Conservation (phyloP, 108 stramenopile genomes). For the Nitzschia putrida region DNA sequence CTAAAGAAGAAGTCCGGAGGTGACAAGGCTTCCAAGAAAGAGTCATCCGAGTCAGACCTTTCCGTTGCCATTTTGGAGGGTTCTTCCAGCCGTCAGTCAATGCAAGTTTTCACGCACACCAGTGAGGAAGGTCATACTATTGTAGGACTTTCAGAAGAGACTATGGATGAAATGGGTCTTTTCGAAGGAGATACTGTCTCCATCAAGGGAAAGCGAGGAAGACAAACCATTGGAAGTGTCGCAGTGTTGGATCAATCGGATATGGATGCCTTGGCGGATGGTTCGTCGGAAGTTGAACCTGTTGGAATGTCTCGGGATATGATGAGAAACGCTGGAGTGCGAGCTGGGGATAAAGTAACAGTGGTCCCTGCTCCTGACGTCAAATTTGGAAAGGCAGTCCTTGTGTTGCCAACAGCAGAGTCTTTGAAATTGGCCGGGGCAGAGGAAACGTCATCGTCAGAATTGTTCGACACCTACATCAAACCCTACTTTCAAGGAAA, state of each 20-base stretch:
- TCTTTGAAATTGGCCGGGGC: conserved; percentile 63
- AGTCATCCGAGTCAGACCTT: conserved; percentile 41
- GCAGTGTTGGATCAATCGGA: conserved; percentile 68
- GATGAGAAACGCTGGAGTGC: conserved; percentile 87
- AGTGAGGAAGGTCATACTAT: conserved; percentile 79
- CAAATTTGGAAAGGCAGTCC: conserved; percentile 85
- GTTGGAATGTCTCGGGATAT: conserved; percentile 80
- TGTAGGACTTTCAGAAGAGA: conserved; percentile 71
- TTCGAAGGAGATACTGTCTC: conserved; percentile 88
- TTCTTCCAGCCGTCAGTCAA: conserved; percentile 52
- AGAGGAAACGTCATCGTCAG: conserved; percentile 38
- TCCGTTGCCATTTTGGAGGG: conserved; percentile 67
- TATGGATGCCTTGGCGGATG: conserved; percentile 50
- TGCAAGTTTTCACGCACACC: conserved; percentile 71
- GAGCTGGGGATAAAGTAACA: conserved; percentile 78
- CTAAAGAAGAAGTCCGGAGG: conserved; percentile 14
- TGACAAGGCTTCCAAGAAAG: conserved; percentile 3
- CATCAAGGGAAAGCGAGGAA: conserved; percentile 85
- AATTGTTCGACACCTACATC: conserved; percentile 80
- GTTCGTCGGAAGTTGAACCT: conserved; percentile 38
- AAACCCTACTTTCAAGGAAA: conserved; percentile 88
- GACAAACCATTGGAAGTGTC: conserved; percentile 77
- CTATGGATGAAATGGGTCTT: conserved; percentile 77
- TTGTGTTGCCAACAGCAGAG: conserved; percentile 75
- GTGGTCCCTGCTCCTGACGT: conserved; percentile 78